Base-by-base conservation (phyloP, 306 rosid species). In the Gynostemma pentaphyllum region DNA sequence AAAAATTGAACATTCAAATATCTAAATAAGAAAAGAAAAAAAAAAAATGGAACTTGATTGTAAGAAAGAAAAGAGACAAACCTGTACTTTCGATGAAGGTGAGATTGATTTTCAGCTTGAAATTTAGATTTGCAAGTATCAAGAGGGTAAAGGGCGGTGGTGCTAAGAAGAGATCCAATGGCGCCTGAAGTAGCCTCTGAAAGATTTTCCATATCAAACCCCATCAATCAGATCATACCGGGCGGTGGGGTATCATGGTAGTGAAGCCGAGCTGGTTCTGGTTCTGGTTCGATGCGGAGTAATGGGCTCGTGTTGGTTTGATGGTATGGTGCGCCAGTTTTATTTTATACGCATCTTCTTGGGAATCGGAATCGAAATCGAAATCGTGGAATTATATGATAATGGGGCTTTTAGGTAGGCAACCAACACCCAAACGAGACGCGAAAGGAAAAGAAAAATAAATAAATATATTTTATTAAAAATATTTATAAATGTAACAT, bases 141-240 rank as follows among this genome's bases (percentile, higher is more conserved):
- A 41, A 92, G 95, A 40, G 98, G 98, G 76, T 92, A 92, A 53
- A 88, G 65, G 34, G 86, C 69, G 27, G 95, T 82, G 79, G 98
- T 92, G 80, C 96, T 85, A 42, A 88, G 89, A 68, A 92, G 81
- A 73, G 98, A 79, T 64, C 96, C 98, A 70, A 92, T 80, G 61
- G 98, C 98, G 9, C 98, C 98, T 10, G 98, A 92, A 9, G 95
- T 85, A 27, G 98, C 96, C 73, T 92, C 96, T 36, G 98, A 79
- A 45, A 88, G 53, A 1, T 96, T 85, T 68, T 86, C 98, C 69
- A 86, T 55, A 76, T 92, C 95, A 69, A 88, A 69, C 49, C 81
- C 83, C 90, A 88, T 88, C 67, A n/a, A n/a, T n/a, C n/a, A n/a
- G n/a, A n/a, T n/a, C n/a, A n/a, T n/a, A n/a, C n/a, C n/a, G n/a